These are phyloP conservation scores for Neurospora sp. DNA, from an alignment of 495 filamentous ascomycete genomes.

Conservation along the genomic window DNA sequence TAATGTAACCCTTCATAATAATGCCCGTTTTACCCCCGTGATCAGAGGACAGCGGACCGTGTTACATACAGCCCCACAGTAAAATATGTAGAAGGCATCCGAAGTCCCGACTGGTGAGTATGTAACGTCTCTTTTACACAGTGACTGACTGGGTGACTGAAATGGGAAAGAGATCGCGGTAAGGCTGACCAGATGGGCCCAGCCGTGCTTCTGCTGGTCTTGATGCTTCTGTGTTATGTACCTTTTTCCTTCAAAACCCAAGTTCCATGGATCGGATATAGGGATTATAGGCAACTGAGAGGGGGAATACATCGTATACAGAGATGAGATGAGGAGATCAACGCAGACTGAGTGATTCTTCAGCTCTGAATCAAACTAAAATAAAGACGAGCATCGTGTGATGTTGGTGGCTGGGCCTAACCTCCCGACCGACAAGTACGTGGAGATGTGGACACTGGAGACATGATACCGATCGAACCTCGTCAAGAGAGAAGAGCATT, in stretches of 20 bases:
- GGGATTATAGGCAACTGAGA: background rate
- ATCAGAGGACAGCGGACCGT: background rate
- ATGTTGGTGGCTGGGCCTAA: background rate
- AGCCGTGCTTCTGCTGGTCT: background rate
- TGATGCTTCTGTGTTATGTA: background rate
- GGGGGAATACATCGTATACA: background rate
- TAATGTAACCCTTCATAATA: background rate
- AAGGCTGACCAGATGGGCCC: background rate
- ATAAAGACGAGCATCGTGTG: background rate
- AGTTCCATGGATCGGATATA: background rate
- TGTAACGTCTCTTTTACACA: background rate
- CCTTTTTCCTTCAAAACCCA: background rate
- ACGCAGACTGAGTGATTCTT: background rate
- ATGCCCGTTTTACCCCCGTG: background rate
- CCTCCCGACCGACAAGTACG: background rate
- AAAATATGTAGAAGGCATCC: background rate
- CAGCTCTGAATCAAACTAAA: background rate
- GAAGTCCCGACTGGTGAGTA: background rate
- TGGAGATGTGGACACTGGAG: background rate
- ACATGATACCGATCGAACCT: background rate
- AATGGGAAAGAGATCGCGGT: background rate
- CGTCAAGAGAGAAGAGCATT: background rate
- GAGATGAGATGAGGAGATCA: background rate
- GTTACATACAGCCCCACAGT: background rate
- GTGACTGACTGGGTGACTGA: background rate